These are phyloP conservation scores for Hibiscus trionum DNA, from an alignment of 345 rosid genomes.

Conservation along the genomic window DNA sequence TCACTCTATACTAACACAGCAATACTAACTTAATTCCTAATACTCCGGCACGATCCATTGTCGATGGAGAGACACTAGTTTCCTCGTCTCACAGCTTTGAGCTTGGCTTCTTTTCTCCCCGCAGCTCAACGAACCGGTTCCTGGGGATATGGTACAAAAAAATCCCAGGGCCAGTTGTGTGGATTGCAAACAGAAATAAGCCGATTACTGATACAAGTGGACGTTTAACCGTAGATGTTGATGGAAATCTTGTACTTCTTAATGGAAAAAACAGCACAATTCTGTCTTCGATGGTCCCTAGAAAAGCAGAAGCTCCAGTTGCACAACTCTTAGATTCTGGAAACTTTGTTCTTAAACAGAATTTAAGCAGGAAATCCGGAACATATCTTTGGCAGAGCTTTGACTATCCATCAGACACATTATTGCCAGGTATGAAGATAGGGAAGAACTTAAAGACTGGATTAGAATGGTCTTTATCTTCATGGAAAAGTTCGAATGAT, in stretches of 20 bases:
- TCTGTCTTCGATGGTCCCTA: slow-evolving; percentile 21
- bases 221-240: neutral
- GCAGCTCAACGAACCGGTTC: slow-evolving; percentile 9
- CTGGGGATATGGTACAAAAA: no score
- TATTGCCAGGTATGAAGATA: slow-evolving; percentile 14
- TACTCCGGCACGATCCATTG: no score
- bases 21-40: no score
- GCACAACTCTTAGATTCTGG: slow-evolving; percentile 25
- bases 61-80: no score
- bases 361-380: neutral
- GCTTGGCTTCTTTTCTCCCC: slow-evolving; percentile 29
- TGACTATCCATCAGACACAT: slow-evolving; percentile 19
- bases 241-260: slow-evolving; percentile 2
- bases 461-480: neutral
- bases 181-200: no score
- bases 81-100: slow-evolving; percentile 1
- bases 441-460: neutral
- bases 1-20: no score
- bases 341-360: slow-evolving; percentile 21
- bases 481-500: neutral
- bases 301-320: neutral
- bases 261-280: slow-evolving; percentile 10
- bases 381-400: slow-evolving; percentile 27
- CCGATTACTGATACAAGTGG: no score
- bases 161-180: no score